Evolutionary conservation across 768 basidiomycete genomes (phyloP).

Genomic region (Tulasnella sp.): DNA sequence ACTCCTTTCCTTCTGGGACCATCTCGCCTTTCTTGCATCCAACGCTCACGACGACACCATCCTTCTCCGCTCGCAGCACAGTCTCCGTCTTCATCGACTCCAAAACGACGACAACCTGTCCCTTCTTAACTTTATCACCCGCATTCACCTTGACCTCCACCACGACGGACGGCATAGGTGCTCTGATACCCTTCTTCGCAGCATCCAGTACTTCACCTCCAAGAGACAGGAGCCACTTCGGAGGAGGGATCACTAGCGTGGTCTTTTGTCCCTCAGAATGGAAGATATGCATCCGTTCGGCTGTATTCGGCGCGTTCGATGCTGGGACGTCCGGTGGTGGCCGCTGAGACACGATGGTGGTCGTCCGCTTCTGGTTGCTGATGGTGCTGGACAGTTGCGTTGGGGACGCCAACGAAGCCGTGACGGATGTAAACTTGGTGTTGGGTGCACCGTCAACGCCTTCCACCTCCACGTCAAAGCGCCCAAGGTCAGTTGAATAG

Average conservation of each 20-base stretch:
- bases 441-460: constrained; percentile 41
- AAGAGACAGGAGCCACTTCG: constrained; percentile 65
- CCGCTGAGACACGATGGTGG: constrained; percentile 71
- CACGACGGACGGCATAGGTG: constrained; percentile 91
- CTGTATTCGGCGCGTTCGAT: constrained; percentile 53
- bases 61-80: constrained; percentile 64
- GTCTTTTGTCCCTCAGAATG: constrained; percentile 54
- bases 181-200: constrained; percentile 57
- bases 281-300: constrained; percentile 74
- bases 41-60: constrained; percentile 67
- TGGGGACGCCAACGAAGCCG: constrained; percentile 41
- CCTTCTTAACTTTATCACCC: constrained; percentile 75
- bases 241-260: constrained; percentile 62
- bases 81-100: constrained; percentile 99
- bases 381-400: constrained; percentile 56
- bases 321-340: constrained; percentile 49
- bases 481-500: constrained; percentile 43
- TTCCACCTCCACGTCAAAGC: constrained; percentile 52
- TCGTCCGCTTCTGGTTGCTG: constrained; percentile 47
- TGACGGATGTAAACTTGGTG: constrained; percentile 29
- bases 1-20: constrained; percentile 80
- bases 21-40: constrained; percentile 83
- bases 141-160: constrained; percentile 78
- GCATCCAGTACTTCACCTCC: constrained; percentile 53
- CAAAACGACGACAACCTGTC: constrained; percentile 74